A percentile compares a stretch with the other conserved stretches of the same genome.
These are phyloP conservation scores for Clarireedia monteithiana DNA, from an alignment of 2,329 filamentous ascomycete species.

Conservation along the genomic window DNA sequence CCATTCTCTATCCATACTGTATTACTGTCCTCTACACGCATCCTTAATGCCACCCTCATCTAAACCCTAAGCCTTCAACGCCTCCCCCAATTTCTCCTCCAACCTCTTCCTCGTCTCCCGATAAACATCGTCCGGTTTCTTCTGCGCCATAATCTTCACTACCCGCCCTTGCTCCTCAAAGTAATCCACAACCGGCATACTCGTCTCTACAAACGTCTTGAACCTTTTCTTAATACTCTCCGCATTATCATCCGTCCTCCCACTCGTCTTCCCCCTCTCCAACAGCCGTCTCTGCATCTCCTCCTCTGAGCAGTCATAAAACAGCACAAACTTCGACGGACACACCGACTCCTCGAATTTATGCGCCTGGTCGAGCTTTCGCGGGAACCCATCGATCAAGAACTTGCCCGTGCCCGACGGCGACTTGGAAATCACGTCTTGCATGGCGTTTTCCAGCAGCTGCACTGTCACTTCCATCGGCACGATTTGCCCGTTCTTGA, in stretches of 20 bases:
- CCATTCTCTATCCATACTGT: neutral
- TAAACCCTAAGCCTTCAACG: slow-evolving; percentile 28
- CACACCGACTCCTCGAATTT: slow-evolving; percentile 91
- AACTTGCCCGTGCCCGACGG: slow-evolving; percentile 57
- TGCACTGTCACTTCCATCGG: slow-evolving; percentile 98
- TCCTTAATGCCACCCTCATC: neutral
- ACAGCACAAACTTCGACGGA: slow-evolving; percentile 76
- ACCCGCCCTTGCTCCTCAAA: slow-evolving; percentile 72
- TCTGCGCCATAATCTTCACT: slow-evolving; percentile 69
- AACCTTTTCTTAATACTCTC: slow-evolving; percentile 97
- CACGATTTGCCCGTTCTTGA: slow-evolving; percentile 90
- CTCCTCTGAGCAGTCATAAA: slow-evolving; percentile 87
- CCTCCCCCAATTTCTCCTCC: slow-evolving; percentile 39
- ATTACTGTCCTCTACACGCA: slow-evolving; percentile 3
- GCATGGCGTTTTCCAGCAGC: slow-evolving; percentile 90
- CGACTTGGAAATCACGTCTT: slow-evolving; percentile 50
- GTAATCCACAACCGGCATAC: slow-evolving; percentile 91
- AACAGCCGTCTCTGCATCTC: slow-evolving; percentile 52
- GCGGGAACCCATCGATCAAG: slow-evolving; percentile 75
- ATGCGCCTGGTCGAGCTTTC: slow-evolving; percentile 93
- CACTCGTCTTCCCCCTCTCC: slow-evolving; percentile 35
- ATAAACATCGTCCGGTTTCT: slow-evolving; percentile 55
- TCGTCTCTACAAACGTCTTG: slow-evolving; percentile 86
- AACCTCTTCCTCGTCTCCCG: slow-evolving; percentile 44
- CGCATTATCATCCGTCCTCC: slow-evolving; percentile 85